phyloP scores from a whole-genome alignment of 2,329 filamentous ascomycete genomes.

The Verticillium tricorpus region DNA sequence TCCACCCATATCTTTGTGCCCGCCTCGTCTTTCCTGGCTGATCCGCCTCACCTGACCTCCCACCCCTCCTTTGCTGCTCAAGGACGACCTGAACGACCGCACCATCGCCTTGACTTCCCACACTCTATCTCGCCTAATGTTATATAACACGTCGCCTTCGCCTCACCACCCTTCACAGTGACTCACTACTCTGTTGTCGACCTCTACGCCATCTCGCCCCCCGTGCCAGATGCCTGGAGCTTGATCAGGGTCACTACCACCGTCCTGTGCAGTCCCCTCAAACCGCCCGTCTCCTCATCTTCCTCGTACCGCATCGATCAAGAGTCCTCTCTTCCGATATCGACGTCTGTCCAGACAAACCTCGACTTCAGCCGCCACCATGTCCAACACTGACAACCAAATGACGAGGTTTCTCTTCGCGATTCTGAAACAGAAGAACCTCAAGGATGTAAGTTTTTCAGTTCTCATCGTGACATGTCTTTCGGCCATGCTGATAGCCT shows the following conservation, averaged over 20 bases:
- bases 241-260: not conserved
- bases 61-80: slow-evolving; percentile 4
- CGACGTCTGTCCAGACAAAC: slow-evolving; percentile 3
- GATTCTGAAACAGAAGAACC: slow-evolving; percentile 54
- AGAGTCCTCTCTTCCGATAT: not conserved
- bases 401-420: slow-evolving; percentile 57
- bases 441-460: slow-evolving; percentile 50
- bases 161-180: slow-evolving; percentile 39
- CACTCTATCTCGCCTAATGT: slow-evolving; percentile 12
- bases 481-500: slow-evolving; percentile 12
- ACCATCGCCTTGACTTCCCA: slow-evolving; percentile 11
- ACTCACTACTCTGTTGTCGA: slow-evolving; percentile 30
- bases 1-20: slow-evolving; percentile 11
- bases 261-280: slow-evolving; percentile 19
- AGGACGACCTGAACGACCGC: slow-evolving; percentile 9
- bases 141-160: slow-evolving; percentile 33
- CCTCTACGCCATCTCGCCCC: slow-evolving; percentile 12
- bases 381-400: slow-evolving; percentile 52
- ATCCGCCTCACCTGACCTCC: not conserved
- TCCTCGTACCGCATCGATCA: slow-evolving; percentile 7
- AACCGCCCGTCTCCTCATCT: slow-evolving; percentile 13
- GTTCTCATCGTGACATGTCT: not conserved
- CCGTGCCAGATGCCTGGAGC: not conserved
- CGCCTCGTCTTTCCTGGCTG: slow-evolving; percentile 13
- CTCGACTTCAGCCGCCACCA: slow-evolving; percentile 22